phyloP scores from a whole-genome alignment of 1,284 basidiomycete genomes.

The Cryptococcus hybrid region DNA sequence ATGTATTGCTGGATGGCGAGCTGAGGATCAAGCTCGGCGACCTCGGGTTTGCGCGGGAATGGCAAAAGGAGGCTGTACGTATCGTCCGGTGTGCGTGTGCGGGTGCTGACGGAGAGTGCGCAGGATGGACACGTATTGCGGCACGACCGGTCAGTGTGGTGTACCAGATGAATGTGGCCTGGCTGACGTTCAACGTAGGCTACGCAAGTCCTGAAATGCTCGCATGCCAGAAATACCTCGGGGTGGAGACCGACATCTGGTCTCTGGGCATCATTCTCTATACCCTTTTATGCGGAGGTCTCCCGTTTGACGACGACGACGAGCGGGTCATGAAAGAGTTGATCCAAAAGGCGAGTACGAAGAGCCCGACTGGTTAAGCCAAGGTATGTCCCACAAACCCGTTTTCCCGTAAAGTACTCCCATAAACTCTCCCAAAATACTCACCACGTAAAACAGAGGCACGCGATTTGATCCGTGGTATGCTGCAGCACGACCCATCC shows the following conservation, averaged over 20 bases:
- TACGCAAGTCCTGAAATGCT: slow-evolving; percentile 96
- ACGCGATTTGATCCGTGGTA: slow-evolving; percentile 70
- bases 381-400: slow-evolving; percentile 57
- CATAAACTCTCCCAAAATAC: neutral
- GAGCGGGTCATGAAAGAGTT: slow-evolving; percentile 84
- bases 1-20: slow-evolving; percentile 84
- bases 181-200: slow-evolving; percentile 24
- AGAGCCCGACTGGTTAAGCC: slow-evolving; percentile 85
- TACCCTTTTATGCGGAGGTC: slow-evolving; percentile 84
- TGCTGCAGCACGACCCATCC: slow-evolving; percentile 76
- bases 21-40: slow-evolving; percentile 89
- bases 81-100: neutral
- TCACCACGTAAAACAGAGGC: slow-evolving; percentile 60
- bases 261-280: slow-evolving; percentile 95
- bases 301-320: slow-evolving; percentile 92
- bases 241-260: slow-evolving; percentile 95
- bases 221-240: slow-evolving; percentile 81
- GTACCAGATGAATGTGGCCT: slow-evolving; percentile 42
- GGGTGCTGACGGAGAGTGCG: slow-evolving; percentile 6
- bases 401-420: no score
- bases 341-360: slow-evolving; percentile 87
- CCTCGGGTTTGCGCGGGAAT: slow-evolving; percentile 96
- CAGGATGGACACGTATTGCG: slow-evolving; percentile 89
- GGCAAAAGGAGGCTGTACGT: slow-evolving; percentile 64
- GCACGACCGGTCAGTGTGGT: slow-evolving; percentile 76